Base-by-base conservation (phyloP, 805 yeast species). In the Candida suzukii region DNA sequence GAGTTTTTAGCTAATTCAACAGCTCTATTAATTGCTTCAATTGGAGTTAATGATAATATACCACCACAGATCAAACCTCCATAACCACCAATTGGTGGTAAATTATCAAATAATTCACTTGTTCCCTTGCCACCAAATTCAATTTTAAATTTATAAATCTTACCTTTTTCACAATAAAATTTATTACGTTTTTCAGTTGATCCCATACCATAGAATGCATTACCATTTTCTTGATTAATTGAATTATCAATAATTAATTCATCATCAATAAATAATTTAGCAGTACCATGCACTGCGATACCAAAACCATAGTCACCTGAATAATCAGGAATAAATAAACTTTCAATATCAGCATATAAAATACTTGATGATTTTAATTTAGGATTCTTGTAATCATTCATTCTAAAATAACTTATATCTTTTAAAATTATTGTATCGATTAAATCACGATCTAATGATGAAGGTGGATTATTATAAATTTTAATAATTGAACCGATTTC, bases 151-250 rank as follows among this genome's bases (percentile, higher is more conserved):
- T 58, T 53, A 52, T 69, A 64, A 20, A 55, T 50, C 42, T 53
- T 48, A n/a, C 67, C 71, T 47, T 58, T 58, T 21, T 53, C 54
- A 44, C 70, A 53, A 5, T 40, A 18, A 19, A 61, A 50, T 7
- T 53, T 47, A 3, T 70, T 70, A 9, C 50, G 58, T 47, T 62
- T 77, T 56, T 78, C 83, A 29, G 67, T 51, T 14, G 84, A 71
- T 38, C 83, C 85, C 54, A 62, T 50, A 14, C 74, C 73, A 56
- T 74, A 75, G 62, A 76, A 78, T 3, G 71, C 62, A 27, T 61
- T 41, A 10, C 48, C 44, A 29, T 48, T 48, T 11, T 41, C 41
- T 12, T 38, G 45, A 28, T 50, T 51, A 13, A 32, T 19, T 17
- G 50, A 41, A 25, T 43, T 36, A 4, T 66, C 59, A 21, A 71